Evolutionary conservation across 306 rosid species (phyloP).

Genomic region (Sicyos baderoa): DNA sequence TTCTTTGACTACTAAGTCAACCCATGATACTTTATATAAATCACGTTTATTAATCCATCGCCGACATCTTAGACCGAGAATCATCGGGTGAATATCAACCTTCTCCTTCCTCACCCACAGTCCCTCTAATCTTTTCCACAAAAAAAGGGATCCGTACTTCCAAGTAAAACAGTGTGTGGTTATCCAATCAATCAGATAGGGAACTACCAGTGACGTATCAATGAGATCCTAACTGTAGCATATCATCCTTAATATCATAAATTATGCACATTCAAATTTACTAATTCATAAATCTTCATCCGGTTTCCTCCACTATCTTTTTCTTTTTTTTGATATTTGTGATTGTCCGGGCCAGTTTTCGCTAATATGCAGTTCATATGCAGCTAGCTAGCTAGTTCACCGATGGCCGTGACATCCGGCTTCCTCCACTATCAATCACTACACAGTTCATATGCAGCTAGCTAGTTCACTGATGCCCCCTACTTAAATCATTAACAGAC

Average conservation of each 20-base stretch:
- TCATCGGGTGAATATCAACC: background rate
- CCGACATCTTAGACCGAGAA: background rate
- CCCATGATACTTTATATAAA: too few relatives aligned
- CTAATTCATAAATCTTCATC: background rate
- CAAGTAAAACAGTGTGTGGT: background rate
- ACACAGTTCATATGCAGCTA: conserved; percentile 5
- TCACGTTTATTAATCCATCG: background rate
- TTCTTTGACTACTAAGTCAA: too few relatives aligned
- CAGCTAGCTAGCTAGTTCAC: too few relatives aligned
- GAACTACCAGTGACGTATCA: background rate
- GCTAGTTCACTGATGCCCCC: background rate
- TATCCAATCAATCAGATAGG: background rate
- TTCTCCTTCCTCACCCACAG: background rate
- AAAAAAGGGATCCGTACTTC: background rate
- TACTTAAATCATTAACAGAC: conserved; percentile 6
- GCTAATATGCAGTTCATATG: background rate
- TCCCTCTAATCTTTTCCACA: background rate
- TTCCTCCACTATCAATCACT: background rate
- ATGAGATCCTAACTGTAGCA: background rate
- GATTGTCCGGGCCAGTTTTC: too few relatives aligned
- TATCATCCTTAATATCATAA: background rate
- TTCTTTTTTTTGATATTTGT: too few relatives aligned
- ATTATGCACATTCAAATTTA: background rate
- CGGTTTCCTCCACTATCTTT: background rate
- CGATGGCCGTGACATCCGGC: too few relatives aligned